phyloP scores from a whole-genome alignment of 176 grass and related monocot genomes.

The Paspalum vaginatum region DNA sequence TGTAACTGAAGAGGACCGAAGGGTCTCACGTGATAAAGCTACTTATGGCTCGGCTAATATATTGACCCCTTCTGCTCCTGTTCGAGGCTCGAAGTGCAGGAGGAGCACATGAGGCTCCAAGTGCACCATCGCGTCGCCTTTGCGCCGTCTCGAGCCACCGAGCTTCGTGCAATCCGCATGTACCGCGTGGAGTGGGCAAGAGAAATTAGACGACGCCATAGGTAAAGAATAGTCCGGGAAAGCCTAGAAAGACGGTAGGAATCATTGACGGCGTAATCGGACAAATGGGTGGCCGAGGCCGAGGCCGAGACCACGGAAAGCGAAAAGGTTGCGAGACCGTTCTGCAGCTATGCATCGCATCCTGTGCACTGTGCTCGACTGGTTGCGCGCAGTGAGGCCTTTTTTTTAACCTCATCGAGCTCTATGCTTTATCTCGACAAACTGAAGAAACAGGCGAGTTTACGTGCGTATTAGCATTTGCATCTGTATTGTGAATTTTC shows the following conservation, averaged over 20 bases:
- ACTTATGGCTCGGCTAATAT: neutral
- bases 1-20: neutral
- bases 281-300: constrained; percentile 40
- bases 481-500: too few species aligned
- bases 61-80: neutral
- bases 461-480: too few species aligned
- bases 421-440: too few species aligned
- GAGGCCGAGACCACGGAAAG: constrained; percentile 42
- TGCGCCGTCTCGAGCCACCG: too few species aligned
- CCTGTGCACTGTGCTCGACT: constrained; percentile 30
- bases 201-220: neutral
- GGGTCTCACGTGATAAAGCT: constrained; percentile 31
- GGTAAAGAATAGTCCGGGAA: constrained; percentile 21
- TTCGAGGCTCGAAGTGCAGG: constrained; percentile 23
- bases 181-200: constrained; percentile 12
- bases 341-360: constrained; percentile 37
- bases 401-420: neutral
- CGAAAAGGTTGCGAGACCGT: constrained; percentile 24
- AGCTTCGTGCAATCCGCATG: neutral
- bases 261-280: constrained; percentile 56
- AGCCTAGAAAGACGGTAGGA: constrained; percentile 50
- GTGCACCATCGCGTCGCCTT: neutral
- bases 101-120: neutral
- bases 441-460: too few species aligned
- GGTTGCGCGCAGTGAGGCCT: neutral